phyloP scores from a whole-genome alignment of 129 eudicot species.

The Pulicaria dysenterica region DNA sequence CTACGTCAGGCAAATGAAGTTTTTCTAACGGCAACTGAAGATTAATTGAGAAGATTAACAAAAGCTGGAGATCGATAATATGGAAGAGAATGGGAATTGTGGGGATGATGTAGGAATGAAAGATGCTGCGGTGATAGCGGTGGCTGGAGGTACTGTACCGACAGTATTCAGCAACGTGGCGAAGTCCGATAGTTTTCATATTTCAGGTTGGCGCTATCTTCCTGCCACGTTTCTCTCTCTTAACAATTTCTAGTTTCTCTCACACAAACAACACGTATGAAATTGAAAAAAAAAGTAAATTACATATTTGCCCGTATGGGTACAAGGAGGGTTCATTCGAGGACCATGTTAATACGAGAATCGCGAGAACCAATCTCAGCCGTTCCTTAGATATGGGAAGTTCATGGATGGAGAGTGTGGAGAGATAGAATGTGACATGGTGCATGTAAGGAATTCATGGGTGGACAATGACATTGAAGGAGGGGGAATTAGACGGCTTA shows the following conservation, averaged over 20 bases:
- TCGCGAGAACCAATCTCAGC: too few species aligned
- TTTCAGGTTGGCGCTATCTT: slow-evolving; percentile 6
- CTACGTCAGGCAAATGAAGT: background rate
- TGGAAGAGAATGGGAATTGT: background rate
- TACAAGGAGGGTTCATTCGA: too few species aligned
- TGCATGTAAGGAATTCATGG: too few species aligned
- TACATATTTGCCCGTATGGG: too few species aligned
- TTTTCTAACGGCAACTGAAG: slow-evolving; percentile 10
- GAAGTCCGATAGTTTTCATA: background rate
- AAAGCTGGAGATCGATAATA: background rate
- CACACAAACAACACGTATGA: too few species aligned
- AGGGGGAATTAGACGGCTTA: too few species aligned
- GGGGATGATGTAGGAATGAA: background rate
- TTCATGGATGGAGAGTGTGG: too few species aligned
- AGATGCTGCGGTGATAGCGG: slow-evolving; percentile 23
- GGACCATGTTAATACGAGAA: too few species aligned
- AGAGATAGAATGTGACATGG: too few species aligned
- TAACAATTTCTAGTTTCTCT: background rate
- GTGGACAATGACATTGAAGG: too few species aligned
- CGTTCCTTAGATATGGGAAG: too few species aligned
- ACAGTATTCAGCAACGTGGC: slow-evolving; percentile 28
- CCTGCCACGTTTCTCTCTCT: slow-evolving; percentile 35
- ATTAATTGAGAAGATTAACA: background rate
- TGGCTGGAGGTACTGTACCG: background rate
- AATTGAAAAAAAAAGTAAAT: too few species aligned